phyloP scores from a whole-genome alignment of 1,284 basidiomycete species.

The Puccinia coronata region DNA sequence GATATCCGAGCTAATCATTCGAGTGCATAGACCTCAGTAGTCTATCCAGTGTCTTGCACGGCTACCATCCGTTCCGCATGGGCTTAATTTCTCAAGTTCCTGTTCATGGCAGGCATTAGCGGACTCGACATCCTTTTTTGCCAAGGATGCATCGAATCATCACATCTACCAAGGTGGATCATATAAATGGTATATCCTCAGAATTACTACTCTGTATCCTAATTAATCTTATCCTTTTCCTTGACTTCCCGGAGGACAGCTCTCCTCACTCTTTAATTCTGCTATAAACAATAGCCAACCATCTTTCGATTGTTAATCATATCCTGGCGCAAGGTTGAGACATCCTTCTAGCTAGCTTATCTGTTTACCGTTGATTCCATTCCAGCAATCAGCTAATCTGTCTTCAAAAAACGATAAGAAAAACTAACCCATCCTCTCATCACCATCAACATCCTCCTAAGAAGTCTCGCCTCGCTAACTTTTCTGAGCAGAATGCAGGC shows the following conservation, averaged over 20 bases:
- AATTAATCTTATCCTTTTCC: not conserved
- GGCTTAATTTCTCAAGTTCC: not conserved
- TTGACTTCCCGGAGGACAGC: not conserved
- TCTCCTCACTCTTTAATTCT: constrained; percentile 21
- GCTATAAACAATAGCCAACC: constrained; percentile 10
- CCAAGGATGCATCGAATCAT: not conserved
- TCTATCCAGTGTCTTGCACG: not conserved
- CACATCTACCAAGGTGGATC: constrained; percentile 4
- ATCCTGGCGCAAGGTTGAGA: not conserved
- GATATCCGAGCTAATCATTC: not conserved
- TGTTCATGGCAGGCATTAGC: not conserved
- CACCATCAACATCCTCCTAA: not conserved
- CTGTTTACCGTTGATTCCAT: constrained; percentile 7
- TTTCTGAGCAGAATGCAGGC: not conserved
- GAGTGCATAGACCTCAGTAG: not conserved
- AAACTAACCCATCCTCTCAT: not conserved
- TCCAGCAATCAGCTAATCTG: constrained; percentile 28
- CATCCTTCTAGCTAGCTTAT: not conserved
- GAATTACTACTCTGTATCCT: not conserved
- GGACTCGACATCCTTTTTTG: not conserved
- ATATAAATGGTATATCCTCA: not conserved
- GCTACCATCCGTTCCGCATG: not conserved
- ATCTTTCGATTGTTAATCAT: not conserved
- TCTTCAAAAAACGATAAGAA: not conserved
- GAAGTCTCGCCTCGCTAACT: not conserved